Percentiles rank a stretch among this genome's conserved stretches.
Evolutionary conservation across 2,329 filamentous ascomycete species (phyloP).

Genomic region (Epichloe sp.): DNA sequence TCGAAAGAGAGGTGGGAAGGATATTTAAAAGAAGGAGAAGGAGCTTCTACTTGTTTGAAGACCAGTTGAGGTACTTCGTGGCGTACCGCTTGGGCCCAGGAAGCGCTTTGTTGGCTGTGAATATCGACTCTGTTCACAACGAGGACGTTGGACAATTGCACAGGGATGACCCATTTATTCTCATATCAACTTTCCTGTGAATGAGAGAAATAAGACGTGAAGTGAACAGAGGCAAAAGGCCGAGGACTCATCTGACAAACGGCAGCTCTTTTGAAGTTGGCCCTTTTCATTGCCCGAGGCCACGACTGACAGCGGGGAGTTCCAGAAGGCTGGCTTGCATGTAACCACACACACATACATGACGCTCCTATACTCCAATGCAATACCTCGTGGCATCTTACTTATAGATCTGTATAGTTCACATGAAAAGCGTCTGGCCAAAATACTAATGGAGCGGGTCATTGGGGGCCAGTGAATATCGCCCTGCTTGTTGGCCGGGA

Average conservation of each 20-base stretch:
- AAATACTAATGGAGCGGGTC: background rate
- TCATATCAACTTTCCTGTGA: background rate
- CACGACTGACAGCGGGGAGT: background rate
- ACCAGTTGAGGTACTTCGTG: background rate
- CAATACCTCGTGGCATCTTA: constrained; percentile 1
- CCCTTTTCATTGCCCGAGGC: background rate
- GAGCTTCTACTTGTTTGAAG: background rate
- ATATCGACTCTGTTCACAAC: constrained; percentile 1
- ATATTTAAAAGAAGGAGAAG: background rate
- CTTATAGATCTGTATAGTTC: background rate
- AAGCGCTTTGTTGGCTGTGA: background rate
- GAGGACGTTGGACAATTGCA: background rate
- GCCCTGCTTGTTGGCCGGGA: background rate
- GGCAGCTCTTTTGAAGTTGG: background rate
- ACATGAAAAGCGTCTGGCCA: background rate
- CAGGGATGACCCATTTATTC: background rate
- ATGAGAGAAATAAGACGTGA: background rate
- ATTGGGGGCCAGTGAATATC: background rate
- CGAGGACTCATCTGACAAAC: constrained; percentile 1
- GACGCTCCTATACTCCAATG: background rate
- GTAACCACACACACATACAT: constrained; percentile 3
- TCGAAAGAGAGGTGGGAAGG: background rate
- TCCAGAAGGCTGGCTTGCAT: background rate
- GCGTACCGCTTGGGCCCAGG: background rate
- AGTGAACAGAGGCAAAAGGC: background rate